phyloP scores from a whole-genome alignment of 805 yeast species.

The Starmerella floricola region DNA sequence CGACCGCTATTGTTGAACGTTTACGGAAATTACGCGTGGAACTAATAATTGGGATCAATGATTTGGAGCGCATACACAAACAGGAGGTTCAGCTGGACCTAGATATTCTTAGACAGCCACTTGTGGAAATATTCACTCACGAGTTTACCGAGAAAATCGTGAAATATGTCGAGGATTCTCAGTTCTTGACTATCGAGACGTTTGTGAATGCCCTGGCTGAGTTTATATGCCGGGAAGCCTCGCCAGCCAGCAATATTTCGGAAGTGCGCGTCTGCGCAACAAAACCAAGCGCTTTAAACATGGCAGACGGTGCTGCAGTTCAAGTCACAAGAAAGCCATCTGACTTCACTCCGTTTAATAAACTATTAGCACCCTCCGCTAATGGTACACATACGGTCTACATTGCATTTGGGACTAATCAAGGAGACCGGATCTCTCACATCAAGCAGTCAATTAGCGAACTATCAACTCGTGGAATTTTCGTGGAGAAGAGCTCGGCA shows the following conservation, averaged over 20 bases:
- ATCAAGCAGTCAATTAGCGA: slow-evolving; percentile 44
- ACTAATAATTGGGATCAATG: slow-evolving; percentile 86
- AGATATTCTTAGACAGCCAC: slow-evolving; percentile 34
- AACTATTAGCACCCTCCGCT: too few species aligned
- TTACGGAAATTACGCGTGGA: slow-evolving; percentile 39
- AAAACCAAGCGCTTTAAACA: slow-evolving; percentile 80
- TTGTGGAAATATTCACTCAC: slow-evolving; percentile 16
- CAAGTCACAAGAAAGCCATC: slow-evolving; percentile 41
- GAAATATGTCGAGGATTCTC: slow-evolving; percentile 57
- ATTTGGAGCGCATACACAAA: slow-evolving; percentile 70
- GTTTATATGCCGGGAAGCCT: slow-evolving; percentile 35
- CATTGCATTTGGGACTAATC: slow-evolving; percentile 82
- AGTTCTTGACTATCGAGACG: slow-evolving; percentile 89
- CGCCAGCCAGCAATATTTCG: slow-evolving; percentile 23
- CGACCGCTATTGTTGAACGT: slow-evolving; percentile 14
- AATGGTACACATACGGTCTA: slow-evolving; percentile 41
- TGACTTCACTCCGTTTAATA: too few species aligned
- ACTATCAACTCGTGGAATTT: slow-evolving; percentile 35
- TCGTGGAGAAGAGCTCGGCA: slow-evolving; percentile 54
- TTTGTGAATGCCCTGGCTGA: slow-evolving; percentile 63
- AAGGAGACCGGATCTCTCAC: slow-evolving; percentile 57
- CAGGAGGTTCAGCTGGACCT: slow-evolving; percentile 61
- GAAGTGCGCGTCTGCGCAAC: slow-evolving; percentile 49
- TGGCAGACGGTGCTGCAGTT: slow-evolving; percentile 85
- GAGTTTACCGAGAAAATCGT: slow-evolving; percentile 29